Evolutionary conservation across 2,329 filamentous ascomycete species (phyloP).

Genomic region (Fusarium nygamai): DNA sequence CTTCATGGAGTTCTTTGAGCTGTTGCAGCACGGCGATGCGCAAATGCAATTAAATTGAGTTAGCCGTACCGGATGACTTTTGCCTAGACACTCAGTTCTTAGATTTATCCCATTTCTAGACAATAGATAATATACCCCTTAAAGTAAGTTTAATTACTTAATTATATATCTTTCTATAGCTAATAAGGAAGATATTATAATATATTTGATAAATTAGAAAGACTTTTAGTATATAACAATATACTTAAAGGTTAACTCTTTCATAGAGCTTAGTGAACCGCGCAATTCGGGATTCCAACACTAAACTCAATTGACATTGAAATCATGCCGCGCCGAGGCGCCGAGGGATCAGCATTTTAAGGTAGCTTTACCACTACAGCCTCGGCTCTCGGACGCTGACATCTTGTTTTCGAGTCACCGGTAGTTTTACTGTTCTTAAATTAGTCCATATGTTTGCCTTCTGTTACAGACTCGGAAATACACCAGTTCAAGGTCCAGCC

Average conservation of each 20-base stretch:
- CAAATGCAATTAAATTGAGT: fast-evolving
- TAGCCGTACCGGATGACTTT: fast-evolving
- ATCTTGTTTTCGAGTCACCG: background rate
- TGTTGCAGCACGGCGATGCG: fast-evolving
- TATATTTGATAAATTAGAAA: too few species aligned
- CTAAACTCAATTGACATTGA: background rate
- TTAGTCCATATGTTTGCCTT: background rate
- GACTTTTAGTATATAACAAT: too few species aligned
- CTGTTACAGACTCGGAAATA: fast-evolving
- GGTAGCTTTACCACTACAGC: background rate
- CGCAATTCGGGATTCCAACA: background rate
- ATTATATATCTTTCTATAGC: too few species aligned
- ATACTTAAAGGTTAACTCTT: too few species aligned
- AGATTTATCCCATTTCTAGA: too few species aligned
- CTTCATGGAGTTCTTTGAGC: too few species aligned
- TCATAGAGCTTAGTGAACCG: background rate
- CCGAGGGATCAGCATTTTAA: background rate
- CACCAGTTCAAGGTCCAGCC: fast-evolving
- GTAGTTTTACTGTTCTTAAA: background rate
- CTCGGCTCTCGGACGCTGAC: background rate
- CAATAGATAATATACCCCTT: too few species aligned
- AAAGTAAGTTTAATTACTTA: too few species aligned
- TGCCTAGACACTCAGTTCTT: too few species aligned
- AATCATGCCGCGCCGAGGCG: background rate
- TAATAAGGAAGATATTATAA: too few species aligned